These are phyloP conservation scores for Globisporangium sylvaticum DNA, from an alignment of 352 stramenopile genomes.

Conservation along the genomic window DNA sequence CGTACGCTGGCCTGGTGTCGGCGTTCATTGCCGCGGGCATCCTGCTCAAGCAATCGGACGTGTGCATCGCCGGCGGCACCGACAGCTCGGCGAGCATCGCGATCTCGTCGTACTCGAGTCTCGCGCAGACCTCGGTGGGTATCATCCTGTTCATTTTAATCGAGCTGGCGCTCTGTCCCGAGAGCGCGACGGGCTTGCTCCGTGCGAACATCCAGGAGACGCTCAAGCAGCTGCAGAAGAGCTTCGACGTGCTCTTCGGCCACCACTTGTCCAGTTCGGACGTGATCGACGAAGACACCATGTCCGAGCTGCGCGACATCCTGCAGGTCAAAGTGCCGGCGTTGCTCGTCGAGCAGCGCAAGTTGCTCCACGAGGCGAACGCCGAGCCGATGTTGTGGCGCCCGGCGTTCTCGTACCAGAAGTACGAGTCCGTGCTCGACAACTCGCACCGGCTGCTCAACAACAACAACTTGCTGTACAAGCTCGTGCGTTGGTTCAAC, in stretches of 20 bases:
- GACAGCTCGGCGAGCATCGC: constrained; percentile 44
- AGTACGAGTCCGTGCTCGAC: constrained; percentile 69
- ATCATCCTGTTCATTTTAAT: constrained; percentile 78
- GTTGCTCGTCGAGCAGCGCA: constrained; percentile 51
- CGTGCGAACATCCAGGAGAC: constrained; percentile 76
- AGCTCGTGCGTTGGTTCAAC: constrained; percentile 76
- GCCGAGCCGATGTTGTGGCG: constrained; percentile 67
- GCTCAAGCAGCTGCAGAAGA: constrained; percentile 54
- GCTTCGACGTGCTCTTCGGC: constrained; percentile 63
- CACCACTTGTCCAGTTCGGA: constrained; percentile 61
- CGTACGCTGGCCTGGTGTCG: constrained; percentile 70
- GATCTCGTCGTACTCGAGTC: constrained; percentile 70
- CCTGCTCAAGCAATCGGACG: constrained; percentile 54
- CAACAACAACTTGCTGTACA: constrained; percentile 82
- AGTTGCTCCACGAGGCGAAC: constrained; percentile 58
- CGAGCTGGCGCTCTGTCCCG: constrained; percentile 59
- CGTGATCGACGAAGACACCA: constrained; percentile 46
- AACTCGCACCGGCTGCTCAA: constrained; percentile 62
- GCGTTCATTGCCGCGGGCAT: constrained; percentile 68
- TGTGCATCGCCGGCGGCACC: constrained; percentile 40
- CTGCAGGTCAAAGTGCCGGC: constrained; percentile 55
- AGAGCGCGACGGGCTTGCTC: constrained; percentile 62
- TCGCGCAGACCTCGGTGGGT: constrained; percentile 75
- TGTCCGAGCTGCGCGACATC: constrained; percentile 50
- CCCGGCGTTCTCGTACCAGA: constrained; percentile 63